Base-by-base conservation (phyloP, 306 rosid genomes). In the Pterocarpus santalinus region DNA sequence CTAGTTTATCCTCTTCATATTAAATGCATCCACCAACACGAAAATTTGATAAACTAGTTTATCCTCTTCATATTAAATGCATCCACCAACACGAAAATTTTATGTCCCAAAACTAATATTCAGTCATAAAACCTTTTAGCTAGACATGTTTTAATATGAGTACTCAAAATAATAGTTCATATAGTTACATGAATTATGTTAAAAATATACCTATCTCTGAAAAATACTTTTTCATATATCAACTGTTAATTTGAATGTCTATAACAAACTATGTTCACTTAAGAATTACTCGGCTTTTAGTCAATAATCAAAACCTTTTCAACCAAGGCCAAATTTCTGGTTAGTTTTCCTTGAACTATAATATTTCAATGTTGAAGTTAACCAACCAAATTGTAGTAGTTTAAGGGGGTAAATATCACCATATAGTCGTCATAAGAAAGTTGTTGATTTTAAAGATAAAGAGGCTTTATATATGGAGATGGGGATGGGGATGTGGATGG, bases 271-370 rank as follows among this genome's bases (percentile, higher is more conserved):
- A 11, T 30, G 60, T 3, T 53, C 10, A 41, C 49, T 81, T 53
- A 41, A 39, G 7, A 39, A 8, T 64, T 53, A 13, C 32, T 73
- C 5, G 15, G 7, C 22, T 63, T 53, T 17, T 52, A 63, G 62
- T 65, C 8, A 41, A 60, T 60, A 49, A 64, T 67, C 30, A 47
- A 57, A 68, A 67, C 43, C 49, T 56, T 65, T 52, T 52, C 80
- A 57, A 36, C 14, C 43, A 76, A 69, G 57, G 43, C 11, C 69
- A 76, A 17, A 17, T 76, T 62, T 82, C 51, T 63, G 14, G 62
- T 34, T 30, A 4, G 14, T 64, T 4, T 72, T 65, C 58, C 46
- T 58, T 38, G 66, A 51, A 16, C 51, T 35, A 47, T 35, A 16
- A 36, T 38, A 39, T 56, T 76, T 70, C 36, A 77, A 4, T 70